Evolutionary conservation across 345 rosid species (phyloP), one percentile per base, ranked within the genome.

Genomic region (Moringa oleifera): DNA sequence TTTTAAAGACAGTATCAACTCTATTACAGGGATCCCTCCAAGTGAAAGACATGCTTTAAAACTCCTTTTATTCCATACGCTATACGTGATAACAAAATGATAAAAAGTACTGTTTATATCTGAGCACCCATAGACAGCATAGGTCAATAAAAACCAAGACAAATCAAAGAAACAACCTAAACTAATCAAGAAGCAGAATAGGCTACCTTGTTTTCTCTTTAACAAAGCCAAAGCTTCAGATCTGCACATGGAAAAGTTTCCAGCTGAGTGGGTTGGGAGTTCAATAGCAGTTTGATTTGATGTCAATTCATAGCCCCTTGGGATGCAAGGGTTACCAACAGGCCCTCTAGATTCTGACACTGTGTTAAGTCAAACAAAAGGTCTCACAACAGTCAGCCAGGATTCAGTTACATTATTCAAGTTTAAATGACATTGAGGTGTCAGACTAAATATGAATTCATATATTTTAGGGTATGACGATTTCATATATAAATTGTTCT

Each of bases 171-270:
- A 5, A 41, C 47, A 41, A 41, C 16, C 47, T 2, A 41, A 4
- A 41, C 47, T 41, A 41, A 52, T 3, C 53, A 51, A 47, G 16
- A 33, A 25, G 47, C 37, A 53, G 22, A 47, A 33, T 25, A 22
- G 31, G 37, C 33, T 66, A 80, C 84, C 84, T 63, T 67, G 57
- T 61, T 53, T 69, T 23, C 65, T 65, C 64, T 63, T 69, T 66
- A 77, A 77, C 71, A 74, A 61, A 53, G 71, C 65, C 55, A 63
- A 57, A 63, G 77, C 77, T 59, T 69, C 77, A 55, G 41, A 67
- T 72, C 71, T 74, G 69, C 84, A 80, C n/a, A 71, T 73, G 18
- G 81, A 63, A 58, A 71, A 74, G 75, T 80, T 77, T 46, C 84
- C 84, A 66, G 75, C 61, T 51, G 79, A 51, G 71, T 61, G 45